Percentiles rank a stretch among this genome's conserved stretches.
phyloP scores from a whole-genome alignment of 352 stramenopile species.

The Phytophthora pseudosyringae region DNA sequence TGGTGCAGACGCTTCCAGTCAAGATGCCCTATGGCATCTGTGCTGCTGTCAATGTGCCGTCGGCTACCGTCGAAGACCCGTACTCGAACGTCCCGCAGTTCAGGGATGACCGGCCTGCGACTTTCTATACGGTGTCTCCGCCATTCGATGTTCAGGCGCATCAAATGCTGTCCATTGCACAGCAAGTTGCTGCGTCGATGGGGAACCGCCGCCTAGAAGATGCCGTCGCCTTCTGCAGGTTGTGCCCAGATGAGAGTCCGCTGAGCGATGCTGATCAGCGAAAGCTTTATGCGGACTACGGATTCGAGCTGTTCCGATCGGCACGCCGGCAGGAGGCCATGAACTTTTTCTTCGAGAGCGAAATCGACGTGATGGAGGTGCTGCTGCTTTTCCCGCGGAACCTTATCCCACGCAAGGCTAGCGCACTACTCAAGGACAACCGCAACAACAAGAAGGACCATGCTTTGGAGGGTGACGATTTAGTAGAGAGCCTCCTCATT shows the following conservation, averaged over 20 bases:
- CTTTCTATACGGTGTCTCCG: slow-evolving; percentile 48
- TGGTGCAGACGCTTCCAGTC: slow-evolving; percentile 63
- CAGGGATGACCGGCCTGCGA: slow-evolving; percentile 34
- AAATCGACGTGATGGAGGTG: slow-evolving; percentile 64
- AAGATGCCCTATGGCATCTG: slow-evolving; percentile 53
- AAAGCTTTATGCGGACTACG: slow-evolving; percentile 65
- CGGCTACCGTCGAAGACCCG: slow-evolving; percentile 13
- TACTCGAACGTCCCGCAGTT: slow-evolving; percentile 9
- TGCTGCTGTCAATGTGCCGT: slow-evolving; percentile 32
- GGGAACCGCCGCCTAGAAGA: slow-evolving; percentile 49
- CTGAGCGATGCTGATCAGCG: slow-evolving; percentile 61
- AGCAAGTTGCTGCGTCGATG: slow-evolving; percentile 58
- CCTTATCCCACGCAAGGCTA: slow-evolving; percentile 62
- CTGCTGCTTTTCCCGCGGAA: slow-evolving; percentile 74
- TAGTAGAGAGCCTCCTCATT: slow-evolving; percentile 60
- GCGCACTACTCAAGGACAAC: slow-evolving; percentile 38
- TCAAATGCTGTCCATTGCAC: slow-evolving; percentile 58
- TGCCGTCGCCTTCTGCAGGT: slow-evolving; percentile 65
- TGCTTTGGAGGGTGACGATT: slow-evolving; percentile 47
- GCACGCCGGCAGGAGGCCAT: slow-evolving; percentile 49
- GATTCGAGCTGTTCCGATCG: slow-evolving; percentile 57
- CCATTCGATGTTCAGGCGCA: slow-evolving; percentile 58
- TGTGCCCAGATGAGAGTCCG: slow-evolving; percentile 72
- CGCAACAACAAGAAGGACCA: slow-evolving; percentile 29
- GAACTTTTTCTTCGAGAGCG: slow-evolving; percentile 61